Evolutionary conservation across 176 grass and related monocot species (phyloP).

Genomic region (Microstegium vimineum): DNA sequence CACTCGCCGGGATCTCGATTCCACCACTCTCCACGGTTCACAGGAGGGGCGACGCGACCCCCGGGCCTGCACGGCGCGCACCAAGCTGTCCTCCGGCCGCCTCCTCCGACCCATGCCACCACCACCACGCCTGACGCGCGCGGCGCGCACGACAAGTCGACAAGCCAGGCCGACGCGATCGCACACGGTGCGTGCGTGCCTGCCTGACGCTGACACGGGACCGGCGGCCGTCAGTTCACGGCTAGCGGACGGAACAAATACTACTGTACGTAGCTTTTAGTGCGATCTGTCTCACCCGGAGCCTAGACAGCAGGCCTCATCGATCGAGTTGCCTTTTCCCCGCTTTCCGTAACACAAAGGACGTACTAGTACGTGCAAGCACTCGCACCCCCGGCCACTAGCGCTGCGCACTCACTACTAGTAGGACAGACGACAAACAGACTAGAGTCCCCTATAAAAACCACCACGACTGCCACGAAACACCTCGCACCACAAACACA

Average conservation of each 20-base stretch:
- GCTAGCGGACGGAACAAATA: neutral
- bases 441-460: slow-evolving; percentile 42
- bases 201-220: neutral
- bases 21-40: neutral
- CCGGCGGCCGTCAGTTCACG: neutral
- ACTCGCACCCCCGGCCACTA: neutral
- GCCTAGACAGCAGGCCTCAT: too few species aligned
- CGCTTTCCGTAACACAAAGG: slow-evolving; percentile 33
- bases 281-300: slow-evolving; percentile 16
- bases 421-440: too few species aligned
- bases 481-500: neutral
- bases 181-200: neutral
- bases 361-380: slow-evolving; percentile 31
- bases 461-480: neutral
- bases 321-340: neutral
- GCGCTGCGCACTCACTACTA: neutral
- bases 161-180: neutral
- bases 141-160: neutral
- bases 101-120: neutral
- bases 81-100: neutral
- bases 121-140: neutral
- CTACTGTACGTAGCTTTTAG: too few species aligned
- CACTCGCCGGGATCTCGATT: neutral
- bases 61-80: neutral
- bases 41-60: neutral